Evolutionary conservation across 164 flowering plant genomes (phyloP).

Genomic region (Nymphaea colorata): DNA sequence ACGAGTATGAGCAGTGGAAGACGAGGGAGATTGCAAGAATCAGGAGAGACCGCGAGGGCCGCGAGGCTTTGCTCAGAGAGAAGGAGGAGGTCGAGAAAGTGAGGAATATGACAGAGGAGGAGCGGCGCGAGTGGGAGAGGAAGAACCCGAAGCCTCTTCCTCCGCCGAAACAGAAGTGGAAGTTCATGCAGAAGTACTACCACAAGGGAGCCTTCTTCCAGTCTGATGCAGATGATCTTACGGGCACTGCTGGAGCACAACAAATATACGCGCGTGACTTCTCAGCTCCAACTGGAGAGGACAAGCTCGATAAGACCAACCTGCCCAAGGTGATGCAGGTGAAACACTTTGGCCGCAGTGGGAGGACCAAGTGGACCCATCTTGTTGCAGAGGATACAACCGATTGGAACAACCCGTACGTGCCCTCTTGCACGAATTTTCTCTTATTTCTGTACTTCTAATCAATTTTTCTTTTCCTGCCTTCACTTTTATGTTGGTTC

Average conservation of each 20-base stretch:
- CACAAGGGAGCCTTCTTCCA: constrained; percentile 98
- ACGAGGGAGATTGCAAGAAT: constrained; percentile 80
- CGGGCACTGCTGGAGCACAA: constrained; percentile 44
- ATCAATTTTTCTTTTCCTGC: neutral
- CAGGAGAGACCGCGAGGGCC: constrained; percentile 77
- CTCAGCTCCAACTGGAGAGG: constrained; percentile 91
- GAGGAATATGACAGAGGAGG: constrained; percentile 88
- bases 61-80: constrained; percentile 74
- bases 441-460: neutral
- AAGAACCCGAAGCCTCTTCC: constrained; percentile 65
- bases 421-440: constrained; percentile 1
- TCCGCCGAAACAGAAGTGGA: constrained; percentile 66
- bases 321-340: constrained; percentile 95
- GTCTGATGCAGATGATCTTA: constrained; percentile 35
- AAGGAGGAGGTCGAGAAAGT: constrained; percentile 87
- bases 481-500: neutral
- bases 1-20: constrained; percentile 92
- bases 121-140: constrained; percentile 89
- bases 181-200: constrained; percentile 92
- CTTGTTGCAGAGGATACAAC: constrained; percentile 97
- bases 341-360: constrained; percentile 95
- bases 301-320: constrained; percentile 74
- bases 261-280: constrained; percentile 53
- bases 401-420: constrained; percentile 90
- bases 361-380: constrained; percentile 94